A percentile compares a stretch with the other conserved stretches of the same genome.
These are phyloP conservation scores for Calonectria pseudoreteaudii DNA, from an alignment of 2,329 filamentous ascomycete genomes.

Conservation along the genomic window DNA sequence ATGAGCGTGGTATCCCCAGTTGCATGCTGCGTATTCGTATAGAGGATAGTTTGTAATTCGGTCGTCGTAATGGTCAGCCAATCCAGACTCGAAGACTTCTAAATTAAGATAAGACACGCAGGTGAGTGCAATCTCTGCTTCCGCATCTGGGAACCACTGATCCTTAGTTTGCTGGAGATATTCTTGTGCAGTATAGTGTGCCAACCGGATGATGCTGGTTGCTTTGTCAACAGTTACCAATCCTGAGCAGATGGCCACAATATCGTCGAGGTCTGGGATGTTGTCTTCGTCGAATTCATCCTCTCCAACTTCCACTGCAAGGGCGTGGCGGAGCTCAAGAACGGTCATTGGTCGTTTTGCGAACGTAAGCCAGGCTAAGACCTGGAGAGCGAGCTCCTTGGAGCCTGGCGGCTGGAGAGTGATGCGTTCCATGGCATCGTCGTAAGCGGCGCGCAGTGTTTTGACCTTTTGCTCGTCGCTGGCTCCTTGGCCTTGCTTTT, in stretches of 20 bases:
- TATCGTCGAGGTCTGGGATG: neutral
- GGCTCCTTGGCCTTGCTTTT: neutral
- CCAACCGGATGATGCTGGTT: neutral
- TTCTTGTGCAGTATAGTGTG: conserved; percentile 14
- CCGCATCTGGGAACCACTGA: neutral
- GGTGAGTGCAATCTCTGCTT: neutral
- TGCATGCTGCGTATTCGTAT: neutral
- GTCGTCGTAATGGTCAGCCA: neutral
- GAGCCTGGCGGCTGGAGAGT: neutral
- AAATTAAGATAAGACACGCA: conserved; percentile 15
- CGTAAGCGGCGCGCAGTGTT: neutral
- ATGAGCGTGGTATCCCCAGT: conserved; percentile 9
- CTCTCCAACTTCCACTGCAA: conserved; percentile 5
- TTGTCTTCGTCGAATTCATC: conserved; percentile 13
- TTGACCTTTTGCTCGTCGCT: conserved; percentile 3
- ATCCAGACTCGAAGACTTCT: neutral
- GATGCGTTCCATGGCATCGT: conserved; percentile 3
- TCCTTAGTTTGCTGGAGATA: conserved; percentile 6
- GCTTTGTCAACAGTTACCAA: conserved; percentile 7
- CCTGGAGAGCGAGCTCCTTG: neutral
- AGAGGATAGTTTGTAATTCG: neutral
- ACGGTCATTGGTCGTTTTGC: neutral
- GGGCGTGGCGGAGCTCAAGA: conserved; percentile 7
- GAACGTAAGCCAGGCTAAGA: conserved; percentile 8
- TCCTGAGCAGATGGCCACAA: conserved; percentile 7